Base-by-base conservation (phyloP, 208 protist species). In the Leishmania gerbilli region DNA sequence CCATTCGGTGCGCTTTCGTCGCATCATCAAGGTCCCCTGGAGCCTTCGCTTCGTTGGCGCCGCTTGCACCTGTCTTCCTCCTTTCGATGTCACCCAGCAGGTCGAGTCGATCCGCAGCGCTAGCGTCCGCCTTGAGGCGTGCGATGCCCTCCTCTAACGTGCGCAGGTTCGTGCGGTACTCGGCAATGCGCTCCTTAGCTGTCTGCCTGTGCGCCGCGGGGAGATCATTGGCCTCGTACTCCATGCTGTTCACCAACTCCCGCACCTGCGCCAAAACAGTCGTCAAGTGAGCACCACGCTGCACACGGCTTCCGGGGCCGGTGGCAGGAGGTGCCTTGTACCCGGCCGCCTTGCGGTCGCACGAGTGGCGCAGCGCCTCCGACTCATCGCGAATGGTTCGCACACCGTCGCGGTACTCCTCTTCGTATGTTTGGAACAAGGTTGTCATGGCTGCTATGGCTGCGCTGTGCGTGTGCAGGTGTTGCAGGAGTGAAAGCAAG, bases 191-290 rank as follows among this genome's bases (percentile, higher is more conserved):
- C 76, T 88, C 85, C 81, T 86, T 87, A 15, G 88, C 77, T 1
- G 80, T 80, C 64, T 91, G 83, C 79, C 88, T 84, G 76, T 87
- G 81, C 0, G 84, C 88, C 1, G 87, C 81, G 2, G 87, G 84
- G 21, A 95, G 60, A 47, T 92, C 89, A 77, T 93, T 90, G 58
- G 88, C 81, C 84, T 96, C 91, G 79, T 95, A 93, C 79, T 93
- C 91, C 93, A 96, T 96, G 83, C 82, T 94, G 40, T 77, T 90
- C 49, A 92, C 65, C 21, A 95, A 72, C 79, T 93, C 90, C n/a
- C 84, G 82, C 51, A 96, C 60, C 51, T 91, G 91, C 3, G 55
- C 69, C 15, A 93, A 69, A 31, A 85, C 71, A 21, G 67, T 80
- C 37, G 79, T 80, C 21, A 94, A 78, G 60, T 87, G 76, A 2